phyloP scores from a whole-genome alignment of 2,329 filamentous ascomycete species.

The Coniochaeta sp. region DNA sequence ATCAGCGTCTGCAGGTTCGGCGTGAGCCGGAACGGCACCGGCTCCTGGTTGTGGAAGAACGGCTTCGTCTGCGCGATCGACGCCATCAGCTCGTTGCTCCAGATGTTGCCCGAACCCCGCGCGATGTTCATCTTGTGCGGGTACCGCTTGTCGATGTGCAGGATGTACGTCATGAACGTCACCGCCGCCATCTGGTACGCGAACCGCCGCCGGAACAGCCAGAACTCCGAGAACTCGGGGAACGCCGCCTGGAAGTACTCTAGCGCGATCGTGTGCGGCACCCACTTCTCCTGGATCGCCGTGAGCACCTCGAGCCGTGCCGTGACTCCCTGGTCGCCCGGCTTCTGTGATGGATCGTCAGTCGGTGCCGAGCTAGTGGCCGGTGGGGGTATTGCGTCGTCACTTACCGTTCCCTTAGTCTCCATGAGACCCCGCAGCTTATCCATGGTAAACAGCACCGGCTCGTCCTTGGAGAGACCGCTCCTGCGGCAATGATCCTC shows the following conservation, averaged over 20 bases:
- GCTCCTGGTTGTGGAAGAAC: conserved; percentile 89
- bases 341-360: conserved; percentile 40
- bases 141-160: conserved; percentile 94
- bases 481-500: conserved; percentile 91
- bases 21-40: conserved; percentile 93
- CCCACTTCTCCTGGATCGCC: conserved; percentile 90
- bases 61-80: conserved; percentile 79
- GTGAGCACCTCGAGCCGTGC: conserved; percentile 87
- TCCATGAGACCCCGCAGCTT: conserved; percentile 75
- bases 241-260: conserved; percentile 88
- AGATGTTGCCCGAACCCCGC: conserved; percentile 81
- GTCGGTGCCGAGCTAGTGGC: background rate
- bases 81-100: conserved; percentile 91
- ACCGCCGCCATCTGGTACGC: conserved; percentile 90
- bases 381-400: background rate
- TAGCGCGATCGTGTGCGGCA: conserved; percentile 72
- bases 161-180: conserved; percentile 97
- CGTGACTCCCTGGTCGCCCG: conserved; percentile 60
- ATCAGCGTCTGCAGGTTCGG: conserved; percentile 94
- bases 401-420: conserved; percentile 52
- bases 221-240: conserved; percentile 88
- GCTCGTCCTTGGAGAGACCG: conserved; percentile 88
- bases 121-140: conserved; percentile 94
- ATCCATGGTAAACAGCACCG: conserved; percentile 90
- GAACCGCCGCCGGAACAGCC: conserved; percentile 96